phyloP scores from a whole-genome alignment of 140 eudicot species.

The Anethum foeniculum region DNA sequence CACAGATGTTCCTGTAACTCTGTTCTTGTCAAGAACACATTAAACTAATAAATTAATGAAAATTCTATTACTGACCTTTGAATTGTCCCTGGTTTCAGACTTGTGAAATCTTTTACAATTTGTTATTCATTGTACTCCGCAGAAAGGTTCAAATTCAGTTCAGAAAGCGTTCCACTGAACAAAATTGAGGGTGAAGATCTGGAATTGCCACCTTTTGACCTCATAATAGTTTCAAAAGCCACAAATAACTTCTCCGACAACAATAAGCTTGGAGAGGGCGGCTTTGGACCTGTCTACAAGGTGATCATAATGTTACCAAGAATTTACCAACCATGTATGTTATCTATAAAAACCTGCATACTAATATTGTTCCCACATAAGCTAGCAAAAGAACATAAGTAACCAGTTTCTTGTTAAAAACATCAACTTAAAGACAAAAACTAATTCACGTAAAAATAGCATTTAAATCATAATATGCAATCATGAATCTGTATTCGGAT shows the following conservation, averaged over 20 bases:
- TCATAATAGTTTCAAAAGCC: neutral
- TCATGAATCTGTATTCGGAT: neutral
- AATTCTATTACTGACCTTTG: neutral
- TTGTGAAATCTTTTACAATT: neutral
- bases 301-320: neutral
- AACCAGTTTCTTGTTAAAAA: neutral
- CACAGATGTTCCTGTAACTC: neutral
- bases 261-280: conserved; percentile 3
- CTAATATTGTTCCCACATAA: neutral
- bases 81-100: neutral
- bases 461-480: neutral
- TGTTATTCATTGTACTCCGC: neutral
- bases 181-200: neutral
- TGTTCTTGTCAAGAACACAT: neutral
- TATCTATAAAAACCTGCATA: neutral
- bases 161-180: neutral
- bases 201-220: neutral
- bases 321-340: neutral
- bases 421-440: neutral
- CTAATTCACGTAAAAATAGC: neutral
- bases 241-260: neutral
- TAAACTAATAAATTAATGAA: neutral
- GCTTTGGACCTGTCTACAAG: conserved; percentile 2
- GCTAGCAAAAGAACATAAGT: neutral
- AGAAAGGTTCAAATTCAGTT: neutral